Conservation (phyloP, 2,329 filamentous ascomycete genomes). For the Pestalotiopsis sp. region DNA sequence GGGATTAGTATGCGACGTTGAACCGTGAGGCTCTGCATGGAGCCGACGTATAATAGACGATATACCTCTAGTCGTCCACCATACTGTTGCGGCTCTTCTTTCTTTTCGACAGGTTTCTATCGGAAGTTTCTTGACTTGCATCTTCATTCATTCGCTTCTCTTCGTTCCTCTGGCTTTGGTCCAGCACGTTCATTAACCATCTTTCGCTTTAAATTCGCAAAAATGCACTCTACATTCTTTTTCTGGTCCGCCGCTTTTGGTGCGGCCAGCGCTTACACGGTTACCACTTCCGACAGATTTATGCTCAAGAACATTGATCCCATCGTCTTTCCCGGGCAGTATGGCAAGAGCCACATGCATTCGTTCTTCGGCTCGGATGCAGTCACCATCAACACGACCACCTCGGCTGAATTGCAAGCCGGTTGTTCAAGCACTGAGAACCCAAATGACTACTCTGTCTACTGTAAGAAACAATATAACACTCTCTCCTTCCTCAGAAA, state of each 20-base stretch:
- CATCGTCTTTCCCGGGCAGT: slow-evolving; percentile 26
- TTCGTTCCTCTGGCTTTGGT: too few species aligned
- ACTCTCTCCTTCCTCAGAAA: not conserved
- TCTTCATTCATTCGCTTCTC: not conserved
- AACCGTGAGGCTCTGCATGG: not conserved
- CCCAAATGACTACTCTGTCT: slow-evolving; percentile 32
- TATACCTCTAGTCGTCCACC: not conserved
- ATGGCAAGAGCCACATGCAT: slow-evolving; percentile 25
- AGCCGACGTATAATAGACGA: not conserved
- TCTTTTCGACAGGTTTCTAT: not conserved
- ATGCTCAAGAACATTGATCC: slow-evolving; percentile 30
- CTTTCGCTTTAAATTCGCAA: not conserved
- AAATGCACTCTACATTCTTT: not conserved
- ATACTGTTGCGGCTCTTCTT: not conserved
- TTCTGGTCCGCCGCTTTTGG: not conserved
- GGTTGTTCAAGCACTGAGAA: slow-evolving; percentile 30
- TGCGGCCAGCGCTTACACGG: slow-evolving; percentile 8
- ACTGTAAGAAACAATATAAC: slow-evolving; percentile 19
- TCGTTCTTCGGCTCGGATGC: slow-evolving; percentile 27
- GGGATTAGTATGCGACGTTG: not conserved
- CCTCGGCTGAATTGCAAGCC: slow-evolving; percentile 30
- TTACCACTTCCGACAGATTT: slow-evolving; percentile 14
- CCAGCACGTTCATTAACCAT: not conserved
- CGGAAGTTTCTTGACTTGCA: not conserved
- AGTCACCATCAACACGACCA: slow-evolving; percentile 23